These are phyloP conservation scores for Tranzscheliella williamsii DNA, from an alignment of 1,284 basidiomycete genomes.

Conservation along the genomic window DNA sequence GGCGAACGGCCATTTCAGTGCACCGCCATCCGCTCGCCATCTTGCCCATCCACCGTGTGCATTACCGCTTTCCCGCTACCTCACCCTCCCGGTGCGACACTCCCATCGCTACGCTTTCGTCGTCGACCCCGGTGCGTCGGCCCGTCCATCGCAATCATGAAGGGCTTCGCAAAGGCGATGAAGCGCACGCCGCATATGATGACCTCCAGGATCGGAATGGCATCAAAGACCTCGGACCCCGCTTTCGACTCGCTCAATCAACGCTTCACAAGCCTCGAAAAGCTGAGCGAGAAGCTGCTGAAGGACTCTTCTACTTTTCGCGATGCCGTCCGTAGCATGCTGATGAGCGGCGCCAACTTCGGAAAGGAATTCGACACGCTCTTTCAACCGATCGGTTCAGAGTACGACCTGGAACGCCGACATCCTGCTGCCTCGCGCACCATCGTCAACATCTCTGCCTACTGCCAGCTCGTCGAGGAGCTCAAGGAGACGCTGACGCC, in stretches of 20 bases:
- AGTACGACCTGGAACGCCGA: slow-evolving; percentile 78
- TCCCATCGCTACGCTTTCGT: neutral
- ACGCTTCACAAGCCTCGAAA: slow-evolving; percentile 75
- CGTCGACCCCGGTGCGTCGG: neutral
- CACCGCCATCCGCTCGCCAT: too few relatives aligned
- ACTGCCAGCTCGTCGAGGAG: slow-evolving; percentile 79
- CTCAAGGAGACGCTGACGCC: slow-evolving; percentile 77
- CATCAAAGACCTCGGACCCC: slow-evolving; percentile 55
- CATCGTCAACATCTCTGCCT: slow-evolving; percentile 74
- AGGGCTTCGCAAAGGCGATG: slow-evolving; percentile 50
- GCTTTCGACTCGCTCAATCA: slow-evolving; percentile 56
- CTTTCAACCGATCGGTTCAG: slow-evolving; percentile 63
- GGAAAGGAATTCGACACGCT: slow-evolving; percentile 75
- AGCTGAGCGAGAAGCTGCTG: slow-evolving; percentile 81
- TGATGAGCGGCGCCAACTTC: slow-evolving; percentile 77
- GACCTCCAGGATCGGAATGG: slow-evolving; percentile 54
- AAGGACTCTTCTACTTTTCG: slow-evolving; percentile 89
- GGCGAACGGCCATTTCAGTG: too few relatives aligned
- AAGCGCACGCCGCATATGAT: slow-evolving; percentile 59
- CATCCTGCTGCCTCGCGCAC: slow-evolving; percentile 79
- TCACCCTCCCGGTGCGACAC: too few relatives aligned
- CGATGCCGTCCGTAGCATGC: slow-evolving; percentile 69
- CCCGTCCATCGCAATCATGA: slow-evolving; percentile 30
- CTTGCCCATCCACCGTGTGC: too few relatives aligned
- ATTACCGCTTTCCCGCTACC: too few relatives aligned